Conservation (phyloP, 2,329 filamentous ascomycete species). For the Lachnellula hyalina region DNA sequence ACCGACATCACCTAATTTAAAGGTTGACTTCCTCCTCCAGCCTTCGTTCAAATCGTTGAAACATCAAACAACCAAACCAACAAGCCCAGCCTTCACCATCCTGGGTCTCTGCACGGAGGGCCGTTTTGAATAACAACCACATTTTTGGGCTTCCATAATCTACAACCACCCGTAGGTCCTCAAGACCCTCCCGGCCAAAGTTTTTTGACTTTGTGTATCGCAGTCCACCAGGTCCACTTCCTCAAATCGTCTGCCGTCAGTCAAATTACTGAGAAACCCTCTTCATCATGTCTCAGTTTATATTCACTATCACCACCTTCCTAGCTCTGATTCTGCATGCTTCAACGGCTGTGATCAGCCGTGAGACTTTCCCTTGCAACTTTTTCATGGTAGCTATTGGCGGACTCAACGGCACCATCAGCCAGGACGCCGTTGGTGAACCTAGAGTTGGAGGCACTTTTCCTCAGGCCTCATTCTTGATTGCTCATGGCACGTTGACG, state of each 20-base stretch:
- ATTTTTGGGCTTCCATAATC: neutral
- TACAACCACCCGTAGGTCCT: neutral
- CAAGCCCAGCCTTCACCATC: neutral
- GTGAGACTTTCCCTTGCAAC: conserved; percentile 20
- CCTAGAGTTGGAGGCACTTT: conserved; percentile 23
- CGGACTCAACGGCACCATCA: conserved; percentile 15
- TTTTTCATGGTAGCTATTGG: conserved; percentile 24
- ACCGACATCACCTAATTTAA: neutral
- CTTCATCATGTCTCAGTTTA: neutral
- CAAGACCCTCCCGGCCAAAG: neutral
- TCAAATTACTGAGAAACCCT: neutral
- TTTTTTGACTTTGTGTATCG: neutral
- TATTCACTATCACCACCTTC: neutral
- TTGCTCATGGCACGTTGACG: conserved; percentile 17
- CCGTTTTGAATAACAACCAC: neutral
- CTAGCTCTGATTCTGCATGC: conserved; percentile 8
- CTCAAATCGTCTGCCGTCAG: neutral
- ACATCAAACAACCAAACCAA: neutral
- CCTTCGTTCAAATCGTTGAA: neutral
- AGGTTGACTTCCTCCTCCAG: neutral
- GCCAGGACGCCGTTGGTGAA: conserved; percentile 22
- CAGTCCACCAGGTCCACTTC: neutral
- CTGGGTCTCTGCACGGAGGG: neutral
- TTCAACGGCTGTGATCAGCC: conserved; percentile 16
- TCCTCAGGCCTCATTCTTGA: conserved; percentile 20